Evolutionary conservation across 352 stramenopile genomes (phyloP), one percentile per base, ranked within the genome.

Genomic region (Aphanomyces stellatus): DNA sequence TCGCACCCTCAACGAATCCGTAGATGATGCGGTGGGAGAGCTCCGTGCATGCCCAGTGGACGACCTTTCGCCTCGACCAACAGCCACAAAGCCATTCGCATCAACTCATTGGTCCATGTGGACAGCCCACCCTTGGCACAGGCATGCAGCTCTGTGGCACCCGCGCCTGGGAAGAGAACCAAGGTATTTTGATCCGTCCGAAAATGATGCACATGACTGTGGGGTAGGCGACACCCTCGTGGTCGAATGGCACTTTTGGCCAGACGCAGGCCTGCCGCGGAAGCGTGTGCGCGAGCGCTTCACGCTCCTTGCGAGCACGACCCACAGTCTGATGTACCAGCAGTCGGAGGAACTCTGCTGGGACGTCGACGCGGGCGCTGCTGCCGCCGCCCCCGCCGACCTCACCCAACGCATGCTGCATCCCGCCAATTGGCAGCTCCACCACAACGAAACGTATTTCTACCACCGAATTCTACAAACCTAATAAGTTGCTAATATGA

Each of bases 181-280:
- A 67, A 43, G 55, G 51, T 60, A 34, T 5, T 34, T 3, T 27
- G 22, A 6, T 27, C 13, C 11, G 13, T 24, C 22, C 6, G 13
- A 25, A 17, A 25, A 8, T 53, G 43, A 25, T 27, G 8, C 8
- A 17, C 22, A 15, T 15, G 11, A 15, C 17, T 35, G 19, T 10
- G 33, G 13, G 5, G 51, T 60, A 60, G 57, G 48, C 3, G 60
- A 67, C 5, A 67, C 60, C 2, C 34, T 67, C 27, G 60, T 67
- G 17, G 48, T 67, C 10, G 60, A 67, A 30, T 67, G 60, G 60
- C 57, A 67, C 27, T 67, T 59, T 34, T 67, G 60, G 60, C 60
- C 60, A 2, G 34, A 33, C 2, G 24, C 24, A 24, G 7, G 22
- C 10, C 13, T 19, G 17, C 41, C 60, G 22, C 22, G 60, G 33